These are phyloP conservation scores for Lipomyces orientalis DNA, from an alignment of 805 yeast genomes.

Conservation along the genomic window DNA sequence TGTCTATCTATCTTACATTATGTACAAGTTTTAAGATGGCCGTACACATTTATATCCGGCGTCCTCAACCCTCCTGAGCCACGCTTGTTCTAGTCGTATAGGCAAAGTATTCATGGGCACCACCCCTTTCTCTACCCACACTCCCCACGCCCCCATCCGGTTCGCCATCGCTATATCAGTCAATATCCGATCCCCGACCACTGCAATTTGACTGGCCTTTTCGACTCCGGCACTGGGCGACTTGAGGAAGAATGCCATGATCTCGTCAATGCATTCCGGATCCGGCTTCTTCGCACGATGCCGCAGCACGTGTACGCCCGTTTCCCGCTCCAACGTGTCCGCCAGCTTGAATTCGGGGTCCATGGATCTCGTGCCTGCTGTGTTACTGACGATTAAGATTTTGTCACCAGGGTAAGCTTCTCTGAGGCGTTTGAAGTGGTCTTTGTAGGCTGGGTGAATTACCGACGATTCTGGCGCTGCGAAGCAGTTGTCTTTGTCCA, in stretches of 20 bases:
- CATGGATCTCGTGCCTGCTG: slow-evolving; percentile 65
- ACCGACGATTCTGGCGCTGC: slow-evolving; percentile 80
- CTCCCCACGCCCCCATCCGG: slow-evolving; percentile 82
- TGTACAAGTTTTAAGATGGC: neutral
- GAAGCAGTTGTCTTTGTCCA: slow-evolving; percentile 95
- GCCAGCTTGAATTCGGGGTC: slow-evolving; percentile 18
- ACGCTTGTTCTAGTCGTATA: slow-evolving; percentile 59
- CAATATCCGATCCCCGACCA: slow-evolving; percentile 88
- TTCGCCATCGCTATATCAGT: slow-evolving; percentile 96
- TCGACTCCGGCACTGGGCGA: slow-evolving; percentile 51
- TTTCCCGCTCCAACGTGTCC: slow-evolving; percentile 23
- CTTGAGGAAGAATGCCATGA: slow-evolving; percentile 60
- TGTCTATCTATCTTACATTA: neutral
- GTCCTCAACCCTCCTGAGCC: slow-evolving; percentile 14
- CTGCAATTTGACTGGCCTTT: slow-evolving; percentile 69
- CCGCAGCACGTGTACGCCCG: slow-evolving; percentile 45
- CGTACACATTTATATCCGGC: neutral
- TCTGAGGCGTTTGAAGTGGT: slow-evolving; percentile 13
- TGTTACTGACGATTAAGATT: slow-evolving; percentile 82
- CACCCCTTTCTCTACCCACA: slow-evolving; percentile 87
- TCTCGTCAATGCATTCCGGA: slow-evolving; percentile 58
- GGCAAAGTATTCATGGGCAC: slow-evolving; percentile 56
- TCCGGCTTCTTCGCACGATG: slow-evolving; percentile 44
- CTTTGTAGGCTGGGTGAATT: slow-evolving; percentile 73
- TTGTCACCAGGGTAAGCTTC: slow-evolving; percentile 64